phyloP scores from a whole-genome alignment of 129 eudicot species.

The Sambucus nigra region DNA sequence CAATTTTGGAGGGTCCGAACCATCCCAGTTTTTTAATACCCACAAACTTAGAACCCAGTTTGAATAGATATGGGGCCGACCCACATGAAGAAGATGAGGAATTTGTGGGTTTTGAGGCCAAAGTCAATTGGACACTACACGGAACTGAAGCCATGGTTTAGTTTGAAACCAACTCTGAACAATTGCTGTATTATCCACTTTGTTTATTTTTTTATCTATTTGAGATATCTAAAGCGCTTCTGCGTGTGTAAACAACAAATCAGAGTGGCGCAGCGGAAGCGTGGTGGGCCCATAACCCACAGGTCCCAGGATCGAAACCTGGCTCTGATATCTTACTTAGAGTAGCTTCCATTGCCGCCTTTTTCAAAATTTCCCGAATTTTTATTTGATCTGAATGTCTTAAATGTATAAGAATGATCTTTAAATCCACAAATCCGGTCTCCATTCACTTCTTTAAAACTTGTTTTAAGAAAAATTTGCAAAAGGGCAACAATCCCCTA shows the following conservation, averaged over 20 bases:
- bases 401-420: no score
- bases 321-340: slow-evolving; percentile 64
- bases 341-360: no score
- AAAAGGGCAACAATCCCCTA: no score
- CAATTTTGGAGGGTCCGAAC: slow-evolving; percentile 33
- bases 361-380: no score
- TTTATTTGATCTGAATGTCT: no score
- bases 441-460: no score
- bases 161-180: background rate
- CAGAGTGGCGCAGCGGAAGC: slow-evolving; percentile 99
- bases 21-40: slow-evolving; percentile 32
- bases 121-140: slow-evolving; percentile 24
- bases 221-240: background rate
- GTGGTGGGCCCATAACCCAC: slow-evolving; percentile 99
- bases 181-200: background rate
- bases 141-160: slow-evolving; percentile 45
- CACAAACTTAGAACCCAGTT: slow-evolving; percentile 29
- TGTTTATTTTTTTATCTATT: background rate
- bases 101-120: slow-evolving; percentile 20
- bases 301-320: slow-evolving; percentile 99
- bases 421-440: no score
- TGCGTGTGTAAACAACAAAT: slow-evolving; percentile 23
- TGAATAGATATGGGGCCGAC: slow-evolving; percentile 9
- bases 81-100: slow-evolving; percentile 7
- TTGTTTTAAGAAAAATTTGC: no score